Evolutionary conservation across 2,329 filamentous ascomycete species (phyloP).

Genomic region (Botryotinia calthae): DNA sequence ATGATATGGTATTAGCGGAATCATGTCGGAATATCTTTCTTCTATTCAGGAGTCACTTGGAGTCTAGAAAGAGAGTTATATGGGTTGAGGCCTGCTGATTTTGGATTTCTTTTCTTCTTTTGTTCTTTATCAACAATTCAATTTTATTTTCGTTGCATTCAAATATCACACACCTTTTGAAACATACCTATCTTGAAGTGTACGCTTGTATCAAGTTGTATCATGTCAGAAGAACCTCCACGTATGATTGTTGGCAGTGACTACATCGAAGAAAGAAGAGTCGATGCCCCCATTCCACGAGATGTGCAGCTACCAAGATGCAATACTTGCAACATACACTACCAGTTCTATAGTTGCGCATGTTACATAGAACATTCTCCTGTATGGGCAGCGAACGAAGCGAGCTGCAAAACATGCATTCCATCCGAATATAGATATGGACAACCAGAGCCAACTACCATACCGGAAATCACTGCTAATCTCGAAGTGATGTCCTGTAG

Average conservation of each 20-base stretch:
- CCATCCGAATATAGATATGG: neutral
- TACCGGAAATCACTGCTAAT: neutral
- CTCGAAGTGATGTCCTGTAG: neutral
- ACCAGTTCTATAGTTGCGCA: neutral
- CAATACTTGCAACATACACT: neutral
- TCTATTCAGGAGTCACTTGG: neutral
- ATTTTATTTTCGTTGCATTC: neutral
- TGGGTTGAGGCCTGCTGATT: too few relatives aligned
- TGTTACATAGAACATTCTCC: neutral
- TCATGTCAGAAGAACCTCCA: neutral
- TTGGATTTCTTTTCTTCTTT: neutral
- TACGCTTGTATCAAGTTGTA: neutral
- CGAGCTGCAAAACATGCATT: neutral
- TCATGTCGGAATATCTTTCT: neutral
- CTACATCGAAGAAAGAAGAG: neutral
- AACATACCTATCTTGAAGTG: neutral
- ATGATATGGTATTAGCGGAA: neutral
- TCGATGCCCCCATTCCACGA: neutral
- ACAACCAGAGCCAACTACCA: neutral
- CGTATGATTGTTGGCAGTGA: neutral
- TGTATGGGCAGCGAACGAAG: neutral
- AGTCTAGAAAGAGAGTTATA: neutral
- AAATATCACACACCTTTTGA: neutral
- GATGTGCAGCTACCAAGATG: neutral
- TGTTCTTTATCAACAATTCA: neutral